These are phyloP conservation scores for Aspergillus steynii DNA, from an alignment of 495 filamentous ascomycete species.

Conservation along the genomic window DNA sequence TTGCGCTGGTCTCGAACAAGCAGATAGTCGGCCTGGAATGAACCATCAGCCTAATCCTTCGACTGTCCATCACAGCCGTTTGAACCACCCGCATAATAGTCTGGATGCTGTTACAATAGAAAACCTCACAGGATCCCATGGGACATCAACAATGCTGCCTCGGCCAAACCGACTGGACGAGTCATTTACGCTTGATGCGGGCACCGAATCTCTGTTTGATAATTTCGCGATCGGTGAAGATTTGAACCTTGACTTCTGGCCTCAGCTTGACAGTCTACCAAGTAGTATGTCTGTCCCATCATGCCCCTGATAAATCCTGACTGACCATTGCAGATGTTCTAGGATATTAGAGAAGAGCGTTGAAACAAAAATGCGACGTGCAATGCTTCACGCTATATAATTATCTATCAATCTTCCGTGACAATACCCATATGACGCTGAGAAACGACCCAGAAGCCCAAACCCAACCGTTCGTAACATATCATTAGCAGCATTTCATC, in stretches of 20 bases:
- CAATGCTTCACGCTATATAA: too few relatives aligned
- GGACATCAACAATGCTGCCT: not conserved
- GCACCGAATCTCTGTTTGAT: constrained; percentile 23
- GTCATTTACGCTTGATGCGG: constrained; percentile 12
- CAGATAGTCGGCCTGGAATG: too few relatives aligned
- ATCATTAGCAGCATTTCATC: not conserved
- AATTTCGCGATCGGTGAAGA: constrained; percentile 23
- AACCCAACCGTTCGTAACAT: too few relatives aligned
- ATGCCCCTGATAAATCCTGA: not conserved
- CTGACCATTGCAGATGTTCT: not conserved
- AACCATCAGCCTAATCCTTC: too few relatives aligned
- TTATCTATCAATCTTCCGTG: too few relatives aligned
- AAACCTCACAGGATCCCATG: not conserved
- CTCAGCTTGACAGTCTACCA: constrained; percentile 31
- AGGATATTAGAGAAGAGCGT: too few relatives aligned
- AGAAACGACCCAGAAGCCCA: too few relatives aligned
- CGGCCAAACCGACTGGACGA: not conserved
- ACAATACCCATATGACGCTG: too few relatives aligned
- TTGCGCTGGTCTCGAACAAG: too few relatives aligned
- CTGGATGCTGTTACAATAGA: not conserved
- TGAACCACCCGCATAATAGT: not conserved
- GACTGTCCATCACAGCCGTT: too few relatives aligned
- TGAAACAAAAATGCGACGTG: too few relatives aligned
- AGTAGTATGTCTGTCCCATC: constrained; percentile 17
- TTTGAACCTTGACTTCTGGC: constrained; percentile 30